Evolutionary conservation across 805 yeast species (phyloP).

Genomic region (Sugiyamaella valdiviana): DNA sequence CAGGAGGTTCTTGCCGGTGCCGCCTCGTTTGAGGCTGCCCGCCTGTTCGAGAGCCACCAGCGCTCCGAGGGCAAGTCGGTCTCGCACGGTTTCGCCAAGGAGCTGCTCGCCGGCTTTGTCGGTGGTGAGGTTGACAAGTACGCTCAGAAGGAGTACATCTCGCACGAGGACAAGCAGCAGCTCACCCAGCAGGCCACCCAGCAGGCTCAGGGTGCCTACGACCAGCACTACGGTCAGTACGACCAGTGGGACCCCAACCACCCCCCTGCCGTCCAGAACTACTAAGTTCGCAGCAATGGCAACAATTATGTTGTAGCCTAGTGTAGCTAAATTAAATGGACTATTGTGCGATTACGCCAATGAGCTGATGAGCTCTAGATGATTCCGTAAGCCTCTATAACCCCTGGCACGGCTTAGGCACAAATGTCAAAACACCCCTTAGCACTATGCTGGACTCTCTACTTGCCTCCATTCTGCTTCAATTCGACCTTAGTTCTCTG

Average conservation of each 20-base stretch:
- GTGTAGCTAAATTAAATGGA: neutral
- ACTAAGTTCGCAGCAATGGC: neutral
- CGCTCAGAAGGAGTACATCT: slow-evolving; percentile 24
- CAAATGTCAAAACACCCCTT: too few relatives aligned
- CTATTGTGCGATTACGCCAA: too few relatives aligned
- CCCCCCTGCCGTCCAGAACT: slow-evolving; percentile 12
- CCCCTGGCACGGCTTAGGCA: too few relatives aligned
- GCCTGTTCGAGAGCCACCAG: slow-evolving; percentile 22
- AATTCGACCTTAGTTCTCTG: too few relatives aligned
- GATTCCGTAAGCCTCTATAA: too few relatives aligned
- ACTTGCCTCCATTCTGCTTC: too few relatives aligned
- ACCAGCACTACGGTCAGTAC: slow-evolving; percentile 20
- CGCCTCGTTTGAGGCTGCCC: slow-evolving; percentile 25
- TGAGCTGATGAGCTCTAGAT: too few relatives aligned
- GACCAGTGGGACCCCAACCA: slow-evolving; percentile 14
- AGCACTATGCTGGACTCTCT: too few relatives aligned
- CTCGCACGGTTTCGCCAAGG: slow-evolving; percentile 23
- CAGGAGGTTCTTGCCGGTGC: slow-evolving; percentile 26
- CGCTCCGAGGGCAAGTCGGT: slow-evolving; percentile 23
- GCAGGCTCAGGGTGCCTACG: slow-evolving; percentile 20
- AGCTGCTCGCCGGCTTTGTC: slow-evolving; percentile 23
- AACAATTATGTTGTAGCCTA: neutral
- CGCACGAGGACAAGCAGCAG: slow-evolving; percentile 20
- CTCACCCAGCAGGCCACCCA: slow-evolving; percentile 20
- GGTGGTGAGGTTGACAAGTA: slow-evolving; percentile 27